These are phyloP conservation scores for Penicillium occitanis DNA, from an alignment of 2,329 filamentous ascomycete species.

Conservation along the genomic window DNA sequence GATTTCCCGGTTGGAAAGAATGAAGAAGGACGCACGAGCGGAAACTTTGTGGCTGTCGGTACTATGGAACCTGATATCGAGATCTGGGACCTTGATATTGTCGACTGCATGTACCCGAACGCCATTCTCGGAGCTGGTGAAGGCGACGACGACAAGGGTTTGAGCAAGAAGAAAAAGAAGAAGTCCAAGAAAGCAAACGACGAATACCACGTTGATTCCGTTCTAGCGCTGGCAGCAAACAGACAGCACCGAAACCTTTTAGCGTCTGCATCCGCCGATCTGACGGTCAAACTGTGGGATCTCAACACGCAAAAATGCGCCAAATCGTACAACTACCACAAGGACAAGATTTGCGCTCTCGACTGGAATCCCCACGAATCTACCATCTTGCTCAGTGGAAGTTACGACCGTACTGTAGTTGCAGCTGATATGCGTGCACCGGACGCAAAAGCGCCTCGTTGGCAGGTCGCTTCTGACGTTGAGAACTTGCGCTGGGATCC, in stretches of 20 bases:
- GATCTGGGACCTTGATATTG: constrained; percentile 93
- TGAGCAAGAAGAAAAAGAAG: constrained; percentile 77
- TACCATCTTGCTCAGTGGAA: constrained; percentile 85
- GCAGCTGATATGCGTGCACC: constrained; percentile 96
- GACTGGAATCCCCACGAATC: constrained; percentile 89
- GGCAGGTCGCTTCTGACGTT: constrained; percentile 94
- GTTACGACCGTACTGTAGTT: constrained; percentile 90
- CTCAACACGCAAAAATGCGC: constrained; percentile 87
- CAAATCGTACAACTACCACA: constrained; percentile 93
- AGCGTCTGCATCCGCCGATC: constrained; percentile 91
- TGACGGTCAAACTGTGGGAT: constrained; percentile 98
- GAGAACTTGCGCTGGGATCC: constrained; percentile 92
- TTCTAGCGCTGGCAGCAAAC: constrained; percentile 88
- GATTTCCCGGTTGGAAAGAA: constrained; percentile 82
- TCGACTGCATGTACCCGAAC: constrained; percentile 98
- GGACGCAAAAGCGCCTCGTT: constrained; percentile 74
- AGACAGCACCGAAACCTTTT: constrained; percentile 90
- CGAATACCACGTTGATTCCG: constrained; percentile 88
- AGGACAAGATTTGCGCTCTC: constrained; percentile 94
- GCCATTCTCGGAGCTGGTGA: constrained; percentile 82
- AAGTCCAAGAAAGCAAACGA: constrained; percentile 72
- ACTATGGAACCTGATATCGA: constrained; percentile 99
- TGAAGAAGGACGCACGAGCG: constrained; percentile 63
- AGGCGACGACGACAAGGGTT: constrained; percentile 46
- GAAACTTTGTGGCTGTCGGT: constrained; percentile 91